Evolutionary conservation across 768 basidiomycete genomes (phyloP), one percentile per base, ranked within the genome.

Genomic region (Cystofilobasidium macerans): DNA sequence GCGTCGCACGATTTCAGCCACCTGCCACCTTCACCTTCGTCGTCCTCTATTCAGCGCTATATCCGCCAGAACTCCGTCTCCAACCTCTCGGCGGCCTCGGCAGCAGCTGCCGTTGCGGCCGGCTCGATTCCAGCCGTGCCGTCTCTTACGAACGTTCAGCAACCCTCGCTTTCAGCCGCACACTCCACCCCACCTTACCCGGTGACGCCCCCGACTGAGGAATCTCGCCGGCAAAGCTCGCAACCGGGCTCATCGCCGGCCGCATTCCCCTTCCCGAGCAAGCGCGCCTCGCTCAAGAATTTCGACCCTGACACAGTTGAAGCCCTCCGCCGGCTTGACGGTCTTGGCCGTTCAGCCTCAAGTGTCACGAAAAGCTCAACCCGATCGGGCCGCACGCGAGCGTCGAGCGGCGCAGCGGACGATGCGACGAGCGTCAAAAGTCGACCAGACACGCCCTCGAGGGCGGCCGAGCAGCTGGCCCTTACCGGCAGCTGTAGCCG

Each of bases 1-100:
- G 36, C 58, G 1, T 38, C 65, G 14, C 59, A 67, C 56, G 65
- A 67, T 54, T 67, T 67, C 60, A 61, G 60, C 4, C 65, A 67
- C 36, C 60, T 67, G 13, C 65, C 65, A 28, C 65, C 65, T 7
- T 67, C 65, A 12, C 65, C 65, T 0, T 67, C 65, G 0, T 61
- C 65, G 0, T 67, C 65, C 20, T 67, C 65, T 4, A 67, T 67
- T 28, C 59, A 67, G 26, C 59, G 60, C 22, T 62, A 61, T 32
- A 35, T 67, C 43, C 59, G 48, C 5, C 60, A 61, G 45, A 43
- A 22, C 22, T 60, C 58, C 24, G 30, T 28, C 38, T 60, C 58
- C 8, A 60, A 60, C 38, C 38, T 60, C 9, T 30, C 51, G 28
- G 51, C 51, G 12, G 28, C 51, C 6, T 26, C 51, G 3, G 57